Evolutionary conservation across 106 monocot species (phyloP), one percentile per base, ranked within the genome.

Genomic region (Iris macrosiphon): DNA sequence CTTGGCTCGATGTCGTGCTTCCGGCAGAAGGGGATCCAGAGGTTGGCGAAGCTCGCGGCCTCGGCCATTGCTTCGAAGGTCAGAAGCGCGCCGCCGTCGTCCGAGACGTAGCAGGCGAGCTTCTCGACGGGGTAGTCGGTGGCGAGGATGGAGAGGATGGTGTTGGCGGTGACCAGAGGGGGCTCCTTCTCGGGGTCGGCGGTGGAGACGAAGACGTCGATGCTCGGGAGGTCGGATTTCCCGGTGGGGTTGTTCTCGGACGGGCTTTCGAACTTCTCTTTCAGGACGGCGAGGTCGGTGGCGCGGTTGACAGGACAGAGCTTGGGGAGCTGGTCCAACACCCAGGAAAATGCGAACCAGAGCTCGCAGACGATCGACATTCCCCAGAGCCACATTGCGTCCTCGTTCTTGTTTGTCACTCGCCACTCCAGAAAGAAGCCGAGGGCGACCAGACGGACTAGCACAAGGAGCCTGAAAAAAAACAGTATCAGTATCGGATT

Each of bases 261-360:
- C 4, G 91, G 69, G 19, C 61, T 58, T 37, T 92, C 92, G 23
- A 92, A 92, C 66, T 92, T 92, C 46, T 92, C 92, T 45, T 80
- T 87, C 8, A 92, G 65, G 8, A 92, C 83, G 0, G 70, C 31
- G 15, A 93, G 87, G 40, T 93, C 83, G 1, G 83, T 77, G 7
- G 83, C 59, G 12, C 87, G 87, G 56, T 87, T 87, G 22, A 83
- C 31, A 2, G 83, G 83, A 38, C 71, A 83, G 27, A 78, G 78
- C 44, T 83, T 83, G 0, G 83, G 83, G 4, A 83, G 63, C 58
- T 93, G 87, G 31, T 93, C 92, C 0, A 87, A 72, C 10, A 93
- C 62, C 92, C 92, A 93, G 1, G 92, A 93, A 48, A 93, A 87
- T 14, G 87, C 92, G 52, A 93, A 93, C 92, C 92, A 93, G 9